Evolutionary conservation across 306 rosid genomes (phyloP), one percentile per base, ranked within the genome.

Genomic region (Dryas alaskensis): DNA sequence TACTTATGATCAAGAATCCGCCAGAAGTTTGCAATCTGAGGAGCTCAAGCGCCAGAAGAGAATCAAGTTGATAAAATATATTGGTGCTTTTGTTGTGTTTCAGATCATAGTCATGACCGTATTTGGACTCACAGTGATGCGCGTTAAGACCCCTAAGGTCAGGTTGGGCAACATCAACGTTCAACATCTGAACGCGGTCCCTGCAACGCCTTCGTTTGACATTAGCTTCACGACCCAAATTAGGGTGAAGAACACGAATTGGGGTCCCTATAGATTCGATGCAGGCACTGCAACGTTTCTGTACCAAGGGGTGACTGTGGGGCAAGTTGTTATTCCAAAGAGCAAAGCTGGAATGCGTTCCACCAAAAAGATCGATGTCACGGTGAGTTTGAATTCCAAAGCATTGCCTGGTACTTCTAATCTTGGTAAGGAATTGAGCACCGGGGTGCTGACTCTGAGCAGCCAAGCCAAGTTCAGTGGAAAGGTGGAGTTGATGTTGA

Each of bases 111-210:
- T 80, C 25, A 46, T 75, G n/a, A 9, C 61, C 2, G 80, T 40
- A 7, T 55, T 80, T 42, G 77, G 50, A 2, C 40, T 59, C 7
- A 73, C 59, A 0, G 70, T 80, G 69, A 64, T 80, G 84, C 44
- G 11, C 19, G 77, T 63, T 31, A 80, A 59, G 58, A 63, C 77
- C 19, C 84, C 84, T 0, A 80, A 80, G 59, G 7, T 80, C 17
- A 80, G 70, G 54, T 47, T 80, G n/a, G 55, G 74, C 52, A 16
- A 37, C 13, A 45, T 64, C 39, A 19, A 43, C 8, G 31, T 70
- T 60, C 65, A 54, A 17, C 64, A 6, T 7, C 60, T 65, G 16
- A 37, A 10, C 3, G 40, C 69, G 0, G 37, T 13, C 13, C 16
- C 51, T 1, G 27, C 76, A 47, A 3, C 69, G 13, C 60, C 69